phyloP scores from a whole-genome alignment of 2,329 filamentous ascomycete species.

The Aspergillus latus region DNA sequence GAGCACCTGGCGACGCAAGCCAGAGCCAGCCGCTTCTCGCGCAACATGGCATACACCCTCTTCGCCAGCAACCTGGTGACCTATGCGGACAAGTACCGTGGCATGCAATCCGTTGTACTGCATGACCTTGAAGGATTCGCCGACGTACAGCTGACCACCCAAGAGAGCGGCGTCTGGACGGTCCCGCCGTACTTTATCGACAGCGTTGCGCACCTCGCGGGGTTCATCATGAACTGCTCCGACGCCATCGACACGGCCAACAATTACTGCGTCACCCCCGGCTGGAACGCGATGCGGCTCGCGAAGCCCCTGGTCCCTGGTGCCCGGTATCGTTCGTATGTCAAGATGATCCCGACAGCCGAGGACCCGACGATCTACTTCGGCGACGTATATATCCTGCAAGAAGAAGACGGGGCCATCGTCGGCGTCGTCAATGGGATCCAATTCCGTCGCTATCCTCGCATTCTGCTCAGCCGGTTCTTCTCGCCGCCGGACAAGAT shows the following conservation, averaged over 20 bases:
- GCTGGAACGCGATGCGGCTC: constrained; percentile 24
- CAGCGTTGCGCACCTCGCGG: constrained; percentile 12
- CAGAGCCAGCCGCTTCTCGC: constrained; percentile 27
- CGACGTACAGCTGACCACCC: constrained; percentile 26
- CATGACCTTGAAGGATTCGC: constrained; percentile 33
- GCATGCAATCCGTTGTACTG: constrained; percentile 34
- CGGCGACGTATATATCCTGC: constrained; percentile 44
- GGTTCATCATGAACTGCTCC: constrained; percentile 12
- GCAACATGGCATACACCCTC: constrained; percentile 38
- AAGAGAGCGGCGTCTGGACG: constrained; percentile 28
- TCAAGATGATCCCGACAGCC: constrained; percentile 30
- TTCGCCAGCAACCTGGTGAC: constrained; percentile 31
- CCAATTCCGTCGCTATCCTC: constrained; percentile 36
- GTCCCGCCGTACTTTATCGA: constrained; percentile 21
- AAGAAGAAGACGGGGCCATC: constrained; percentile 27
- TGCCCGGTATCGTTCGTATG: constrained; percentile 32
- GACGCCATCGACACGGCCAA: constrained; percentile 8
- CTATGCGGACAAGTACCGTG: constrained; percentile 32
- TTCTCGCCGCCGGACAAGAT: constrained; percentile 15
- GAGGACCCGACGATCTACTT: constrained; percentile 33
- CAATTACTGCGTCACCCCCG: constrained; percentile 10
- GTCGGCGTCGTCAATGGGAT: constrained; percentile 35
- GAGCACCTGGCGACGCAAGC: constrained; percentile 26
- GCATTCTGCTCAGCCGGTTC: constrained; percentile 23
- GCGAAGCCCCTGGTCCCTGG: constrained; percentile 25